Base-by-base conservation (phyloP, 768 basidiomycete genomes). In the Lactarius sp. region DNA sequence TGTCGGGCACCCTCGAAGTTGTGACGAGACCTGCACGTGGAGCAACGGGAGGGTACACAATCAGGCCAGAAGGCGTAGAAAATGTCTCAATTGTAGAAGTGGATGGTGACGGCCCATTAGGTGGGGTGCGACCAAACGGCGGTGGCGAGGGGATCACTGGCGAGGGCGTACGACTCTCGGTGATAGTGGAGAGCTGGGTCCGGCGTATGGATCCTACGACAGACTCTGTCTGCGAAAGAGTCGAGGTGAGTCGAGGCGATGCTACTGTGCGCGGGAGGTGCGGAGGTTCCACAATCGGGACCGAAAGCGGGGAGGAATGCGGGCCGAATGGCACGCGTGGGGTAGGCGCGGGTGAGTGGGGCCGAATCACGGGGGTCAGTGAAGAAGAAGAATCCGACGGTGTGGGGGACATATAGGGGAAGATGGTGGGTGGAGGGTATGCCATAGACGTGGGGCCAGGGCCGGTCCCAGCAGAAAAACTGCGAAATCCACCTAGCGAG, bases 151-250 rank as follows among this genome's bases (percentile, higher is more conserved):
- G 62, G 6, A 59, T 16, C 1, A n/a, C 31, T 9, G 57, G 50
- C 16, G 57, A 64, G 16, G 57, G 46, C 8, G 62, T 53, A 14
- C 56, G 52, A 41, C 58, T 59, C 18, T 64, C 62, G 16, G 52
- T 55, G 33, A 64, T 64, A 16, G 57, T 12, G 37, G 62, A 54
- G 37, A 59, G 62, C 6, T 33, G 33, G 3, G 52, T 59, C 31
- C 57, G 52, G 33, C 13, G 47, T 39, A 64, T 50, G 27, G 62
- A 55, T 14, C 46, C 57, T 22, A 59, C 57, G 7, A 59, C 62
- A 12, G 62, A 64, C 27, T 64, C 62, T 12, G 62, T 49, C 39
- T 50, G 52, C 47, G 57, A 55, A 9, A 51, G 41, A 14, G 37
- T 39, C 4, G 52, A 42, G 9, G 22, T 4, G 10, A 37, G 37